Percentiles rank a stretch among this genome's conserved stretches.
phyloP scores from a whole-genome alignment of 306 rosid species.

The Cicer cuneatum region DNA sequence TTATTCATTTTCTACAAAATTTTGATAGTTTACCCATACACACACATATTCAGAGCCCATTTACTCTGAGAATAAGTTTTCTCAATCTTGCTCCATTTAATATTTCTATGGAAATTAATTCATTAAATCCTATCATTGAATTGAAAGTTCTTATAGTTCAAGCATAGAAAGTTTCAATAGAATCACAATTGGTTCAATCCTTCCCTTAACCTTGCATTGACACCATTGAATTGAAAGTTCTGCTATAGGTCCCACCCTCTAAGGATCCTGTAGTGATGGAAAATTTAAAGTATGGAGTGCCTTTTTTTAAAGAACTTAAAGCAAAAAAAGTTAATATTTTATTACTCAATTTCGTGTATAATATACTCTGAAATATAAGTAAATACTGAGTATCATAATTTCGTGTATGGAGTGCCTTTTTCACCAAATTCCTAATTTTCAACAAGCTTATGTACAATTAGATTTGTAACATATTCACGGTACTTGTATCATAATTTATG shows the following conservation, averaged over 20 bases:
- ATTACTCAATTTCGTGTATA: background rate
- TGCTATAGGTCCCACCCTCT: background rate
- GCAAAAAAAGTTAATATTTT: background rate
- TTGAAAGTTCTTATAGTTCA: background rate
- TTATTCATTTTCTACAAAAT: slow-evolving; percentile 24
- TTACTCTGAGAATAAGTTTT: background rate
- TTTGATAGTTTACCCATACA: slow-evolving; percentile 10
- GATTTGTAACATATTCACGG: slow-evolving; percentile 21
- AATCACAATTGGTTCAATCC: background rate
- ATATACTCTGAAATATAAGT: background rate
- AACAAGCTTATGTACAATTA: slow-evolving; percentile 1
- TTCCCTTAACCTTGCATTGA: too few species aligned
- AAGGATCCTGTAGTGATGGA: background rate
- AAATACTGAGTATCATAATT: too few species aligned
- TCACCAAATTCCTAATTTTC: slow-evolving; percentile 25
- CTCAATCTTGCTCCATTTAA: background rate
- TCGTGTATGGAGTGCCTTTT: too few species aligned
- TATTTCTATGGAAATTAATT: background rate
- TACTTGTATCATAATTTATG: slow-evolving; percentile 40
- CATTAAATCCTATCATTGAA: background rate
- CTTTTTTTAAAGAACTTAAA: background rate
- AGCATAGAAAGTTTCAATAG: background rate
- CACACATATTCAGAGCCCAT: background rate
- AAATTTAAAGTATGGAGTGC: background rate
- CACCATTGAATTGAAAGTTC: too few species aligned